phyloP scores from a whole-genome alignment of 371 early-diverging fungal genomes.

The Mucor piriformis region DNA sequence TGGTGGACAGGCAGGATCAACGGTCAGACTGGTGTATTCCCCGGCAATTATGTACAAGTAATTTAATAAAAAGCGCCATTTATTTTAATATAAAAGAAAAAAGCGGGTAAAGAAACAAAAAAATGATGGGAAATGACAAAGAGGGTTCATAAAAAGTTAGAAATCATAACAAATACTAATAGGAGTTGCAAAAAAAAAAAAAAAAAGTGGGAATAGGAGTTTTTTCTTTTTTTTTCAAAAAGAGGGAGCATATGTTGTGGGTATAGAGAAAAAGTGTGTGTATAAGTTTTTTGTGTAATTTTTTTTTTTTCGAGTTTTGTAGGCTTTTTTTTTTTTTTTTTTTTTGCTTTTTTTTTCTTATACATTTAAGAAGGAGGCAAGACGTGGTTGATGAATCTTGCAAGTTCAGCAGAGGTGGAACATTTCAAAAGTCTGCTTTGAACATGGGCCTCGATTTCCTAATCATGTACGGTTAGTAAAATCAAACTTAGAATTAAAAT shows the following conservation, averaged over 20 bases:
- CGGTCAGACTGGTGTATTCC: constrained; percentile 70
- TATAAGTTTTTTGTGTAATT: not conserved
- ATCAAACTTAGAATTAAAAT: not conserved
- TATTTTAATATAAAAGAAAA: not conserved
- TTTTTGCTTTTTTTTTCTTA: not conserved
- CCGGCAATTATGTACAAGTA: constrained; percentile 47
- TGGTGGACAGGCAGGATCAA: constrained; percentile 80
- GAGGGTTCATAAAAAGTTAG: constrained; percentile 1
- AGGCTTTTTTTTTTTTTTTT: not conserved
- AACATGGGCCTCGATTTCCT: constrained; percentile 42
- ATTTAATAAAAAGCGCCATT: constrained; percentile 5
- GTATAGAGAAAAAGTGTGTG: not conserved
- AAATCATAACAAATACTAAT: constrained; percentile 1
- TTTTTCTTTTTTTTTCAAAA: not conserved
- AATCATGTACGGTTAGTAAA: not conserved
- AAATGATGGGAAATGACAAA: constrained; percentile 2
- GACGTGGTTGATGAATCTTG: constrained; percentile 36
- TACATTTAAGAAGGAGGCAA: constrained; percentile 24
- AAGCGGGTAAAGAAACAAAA: not conserved
- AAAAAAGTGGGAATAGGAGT: constrained; percentile 1
- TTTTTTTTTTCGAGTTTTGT: not conserved
- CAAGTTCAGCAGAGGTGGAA: constrained; percentile 28
- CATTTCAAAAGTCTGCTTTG: constrained; percentile 31
- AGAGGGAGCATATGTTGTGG: constrained; percentile 1
- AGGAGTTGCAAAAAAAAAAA: constrained; percentile 10